Evolutionary conservation across 1,139 yeast species (phyloP).

Genomic region (Geotrichum citri-aurantii): DNA sequence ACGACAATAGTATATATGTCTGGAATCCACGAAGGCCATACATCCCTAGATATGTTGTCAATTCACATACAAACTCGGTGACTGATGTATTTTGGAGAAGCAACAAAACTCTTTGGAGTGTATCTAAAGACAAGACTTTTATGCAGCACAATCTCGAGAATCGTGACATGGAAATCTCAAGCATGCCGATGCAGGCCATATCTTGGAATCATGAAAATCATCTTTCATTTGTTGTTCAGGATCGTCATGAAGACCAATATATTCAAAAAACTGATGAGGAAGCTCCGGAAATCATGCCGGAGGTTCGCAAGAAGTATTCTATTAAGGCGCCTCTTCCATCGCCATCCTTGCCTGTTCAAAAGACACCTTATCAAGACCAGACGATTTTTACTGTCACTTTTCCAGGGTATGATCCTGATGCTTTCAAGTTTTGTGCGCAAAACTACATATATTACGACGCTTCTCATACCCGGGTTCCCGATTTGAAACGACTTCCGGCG

Average conservation of each 20-base stretch:
- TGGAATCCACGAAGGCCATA: conserved; percentile 70
- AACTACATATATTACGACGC: conserved; percentile 28
- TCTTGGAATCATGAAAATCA: conserved; percentile 55
- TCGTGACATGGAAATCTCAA: conserved; percentile 49
- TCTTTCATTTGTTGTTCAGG: conserved; percentile 51
- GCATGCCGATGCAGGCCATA: conserved; percentile 47
- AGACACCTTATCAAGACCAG: conserved; percentile 5
- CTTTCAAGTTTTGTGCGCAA: conserved; percentile 30
- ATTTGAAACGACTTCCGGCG: conserved; percentile 39
- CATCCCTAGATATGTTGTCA: conserved; percentile 65
- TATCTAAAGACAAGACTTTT: conserved; percentile 49
- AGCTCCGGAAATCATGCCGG: conserved; percentile 10
- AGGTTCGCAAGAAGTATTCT: not conserved
- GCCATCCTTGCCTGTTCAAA: not conserved
- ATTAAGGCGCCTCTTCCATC: conserved; percentile 6
- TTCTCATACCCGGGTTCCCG: conserved; percentile 34
- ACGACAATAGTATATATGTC: conserved; percentile 66
- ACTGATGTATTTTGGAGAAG: conserved; percentile 49
- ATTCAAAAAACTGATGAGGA: conserved; percentile 12
- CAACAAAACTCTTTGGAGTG: conserved; percentile 47
- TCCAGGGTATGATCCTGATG: conserved; percentile 30
- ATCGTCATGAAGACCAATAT: conserved; percentile 28
- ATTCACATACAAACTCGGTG: conserved; percentile 45
- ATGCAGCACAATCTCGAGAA: conserved; percentile 51
- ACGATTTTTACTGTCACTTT: conserved; percentile 27